A percentile compares a stretch with the other conserved stretches of the same genome.
Conservation (phyloP, 225 moss, liverwort and hornwort genomes). For the Bryoerythrophyllum caledonicum region DNA sequence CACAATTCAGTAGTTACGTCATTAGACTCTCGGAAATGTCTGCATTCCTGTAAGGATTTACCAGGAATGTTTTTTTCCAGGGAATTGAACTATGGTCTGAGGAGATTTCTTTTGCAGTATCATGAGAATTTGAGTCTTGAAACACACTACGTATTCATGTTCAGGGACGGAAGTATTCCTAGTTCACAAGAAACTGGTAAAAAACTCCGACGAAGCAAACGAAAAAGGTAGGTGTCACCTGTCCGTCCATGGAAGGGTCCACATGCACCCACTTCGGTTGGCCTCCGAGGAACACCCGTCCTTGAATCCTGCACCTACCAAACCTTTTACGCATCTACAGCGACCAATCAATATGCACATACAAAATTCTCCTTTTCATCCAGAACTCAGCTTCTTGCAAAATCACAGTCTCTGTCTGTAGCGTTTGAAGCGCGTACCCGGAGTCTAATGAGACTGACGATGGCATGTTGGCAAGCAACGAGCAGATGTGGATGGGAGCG, state of each 20-base stretch:
- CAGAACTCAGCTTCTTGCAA: too few relatives aligned
- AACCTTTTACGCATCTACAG: not conserved
- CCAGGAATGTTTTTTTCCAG: too few relatives aligned
- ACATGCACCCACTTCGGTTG: conserved; percentile 64
- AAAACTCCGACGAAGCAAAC: not conserved
- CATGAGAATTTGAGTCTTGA: too few relatives aligned
- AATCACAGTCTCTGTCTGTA: too few relatives aligned
- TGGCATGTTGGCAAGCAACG: conserved; percentile 61
- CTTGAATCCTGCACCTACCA: conserved; percentile 50
- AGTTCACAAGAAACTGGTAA: too few relatives aligned
- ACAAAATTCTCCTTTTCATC: too few relatives aligned
- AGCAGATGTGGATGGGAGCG: conserved; percentile 50
- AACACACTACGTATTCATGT: too few relatives aligned
- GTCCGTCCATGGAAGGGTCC: conserved; percentile 54
- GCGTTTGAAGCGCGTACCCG: conserved; percentile 22
- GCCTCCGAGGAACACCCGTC: conserved; percentile 55
- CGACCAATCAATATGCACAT: not conserved
- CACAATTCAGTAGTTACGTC: not conserved
- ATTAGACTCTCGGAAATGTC: too few relatives aligned
- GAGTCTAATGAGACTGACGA: conserved; percentile 52
- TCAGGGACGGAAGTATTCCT: too few relatives aligned
- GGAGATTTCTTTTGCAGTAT: too few relatives aligned
- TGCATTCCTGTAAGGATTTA: too few relatives aligned
- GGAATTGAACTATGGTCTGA: too few relatives aligned
- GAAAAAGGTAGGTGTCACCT: conserved; percentile 28